Percentiles rank a stretch among this genome's conserved stretches.
phyloP scores from a whole-genome alignment of 331 rosid species.

The Telfairia occidentalis region DNA sequence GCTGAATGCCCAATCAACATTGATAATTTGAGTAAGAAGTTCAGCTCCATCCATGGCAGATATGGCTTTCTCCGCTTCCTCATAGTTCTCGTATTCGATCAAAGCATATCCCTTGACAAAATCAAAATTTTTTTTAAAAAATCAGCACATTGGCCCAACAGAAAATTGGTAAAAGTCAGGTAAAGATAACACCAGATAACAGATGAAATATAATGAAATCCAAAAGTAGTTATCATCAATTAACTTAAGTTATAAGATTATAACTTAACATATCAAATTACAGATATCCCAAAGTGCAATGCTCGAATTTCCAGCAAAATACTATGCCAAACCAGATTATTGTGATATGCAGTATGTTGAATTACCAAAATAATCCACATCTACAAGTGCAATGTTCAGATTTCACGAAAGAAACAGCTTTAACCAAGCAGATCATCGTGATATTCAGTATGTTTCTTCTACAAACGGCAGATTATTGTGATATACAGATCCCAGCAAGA shows the following conservation, averaged over 20 bases:
- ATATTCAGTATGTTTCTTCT: neutral
- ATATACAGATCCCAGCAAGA: no score
- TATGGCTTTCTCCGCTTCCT: constrained; percentile 78
- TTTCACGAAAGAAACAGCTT: no score
- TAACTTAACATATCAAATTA: neutral
- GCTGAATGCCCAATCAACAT: constrained; percentile 95
- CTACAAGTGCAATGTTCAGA: no score
- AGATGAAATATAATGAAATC: neutral
- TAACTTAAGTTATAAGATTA: neutral
- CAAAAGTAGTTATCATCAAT: neutral
- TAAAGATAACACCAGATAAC: neutral
- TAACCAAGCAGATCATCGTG: neutral
- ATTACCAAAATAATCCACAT: no score
- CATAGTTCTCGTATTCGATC: constrained; percentile 41
- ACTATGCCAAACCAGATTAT: neutral
- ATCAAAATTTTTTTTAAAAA: neutral
- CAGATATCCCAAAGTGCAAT: neutral
- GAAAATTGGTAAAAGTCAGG: neutral
- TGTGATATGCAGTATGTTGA: neutral
- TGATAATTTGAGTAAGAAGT: constrained; percentile 60
- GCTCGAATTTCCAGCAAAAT: neutral
- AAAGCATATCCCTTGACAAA: constrained; percentile 40
- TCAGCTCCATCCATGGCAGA: constrained; percentile 69
- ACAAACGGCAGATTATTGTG: no score
- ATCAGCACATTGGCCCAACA: neutral